These are phyloP conservation scores for Gentiana straminea DNA, from an alignment of 257 asterid species.

Conservation along the genomic window DNA sequence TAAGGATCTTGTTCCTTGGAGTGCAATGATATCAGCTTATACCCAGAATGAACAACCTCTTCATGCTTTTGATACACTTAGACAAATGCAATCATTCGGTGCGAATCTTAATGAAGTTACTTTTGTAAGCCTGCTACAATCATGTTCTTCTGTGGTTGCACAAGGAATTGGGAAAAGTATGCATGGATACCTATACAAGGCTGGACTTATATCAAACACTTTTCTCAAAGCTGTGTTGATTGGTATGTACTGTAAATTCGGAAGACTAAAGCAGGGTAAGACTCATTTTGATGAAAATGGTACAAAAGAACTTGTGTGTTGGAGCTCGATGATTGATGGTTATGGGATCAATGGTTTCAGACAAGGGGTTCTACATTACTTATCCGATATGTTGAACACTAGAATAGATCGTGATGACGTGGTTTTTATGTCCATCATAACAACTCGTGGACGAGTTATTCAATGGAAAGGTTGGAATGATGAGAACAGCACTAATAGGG, in stretches of 20 bases:
- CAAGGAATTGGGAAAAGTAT: conserved; percentile 45
- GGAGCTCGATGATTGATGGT: conserved; percentile 95
- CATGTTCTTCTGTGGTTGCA: conserved; percentile 29
- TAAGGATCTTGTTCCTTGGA: too few relatives aligned
- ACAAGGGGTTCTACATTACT: conserved; percentile 44
- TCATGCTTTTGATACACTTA: conserved; percentile 32
- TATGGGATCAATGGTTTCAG: conserved; percentile 24
- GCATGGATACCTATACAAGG: conserved; percentile 23
- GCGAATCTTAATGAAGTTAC: too few relatives aligned
- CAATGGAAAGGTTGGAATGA: too few relatives aligned
- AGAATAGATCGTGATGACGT: conserved; percentile 56
- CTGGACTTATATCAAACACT: too few relatives aligned
- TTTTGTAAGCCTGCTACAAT: too few relatives aligned
- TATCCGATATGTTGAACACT: conserved; percentile 40
- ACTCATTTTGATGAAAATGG: conserved; percentile 41
- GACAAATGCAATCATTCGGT: too few relatives aligned
- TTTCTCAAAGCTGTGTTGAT: conserved; percentile 42
- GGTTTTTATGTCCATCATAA: conserved; percentile 58
- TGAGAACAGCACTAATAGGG: too few relatives aligned
- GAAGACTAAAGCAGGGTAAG: conserved; percentile 24
- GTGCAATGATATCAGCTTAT: conserved; percentile 24
- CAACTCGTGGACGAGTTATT: conserved; percentile 42
- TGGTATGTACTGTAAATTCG: conserved; percentile 46
- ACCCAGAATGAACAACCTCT: conserved; percentile 34
- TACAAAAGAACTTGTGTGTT: conserved; percentile 49